Conservation (phyloP, 2,329 filamentous ascomycete genomes). For the Graphilbum fragrans region DNA sequence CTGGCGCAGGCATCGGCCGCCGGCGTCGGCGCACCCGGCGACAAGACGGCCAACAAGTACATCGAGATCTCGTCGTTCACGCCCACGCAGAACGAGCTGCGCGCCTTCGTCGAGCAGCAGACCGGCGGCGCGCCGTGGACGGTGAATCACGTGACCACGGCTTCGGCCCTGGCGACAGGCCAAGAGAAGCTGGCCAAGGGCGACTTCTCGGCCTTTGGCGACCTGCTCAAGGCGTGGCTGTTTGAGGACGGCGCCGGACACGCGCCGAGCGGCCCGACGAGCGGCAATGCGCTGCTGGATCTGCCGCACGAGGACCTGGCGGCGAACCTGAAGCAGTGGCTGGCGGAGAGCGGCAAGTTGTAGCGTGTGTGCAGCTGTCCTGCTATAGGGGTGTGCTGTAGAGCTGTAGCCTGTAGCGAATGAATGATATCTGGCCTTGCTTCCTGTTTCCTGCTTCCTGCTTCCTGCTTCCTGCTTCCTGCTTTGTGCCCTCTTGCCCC, state of each 20-base stretch:
- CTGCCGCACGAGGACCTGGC: constrained; percentile 11
- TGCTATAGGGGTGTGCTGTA: too few species aligned
- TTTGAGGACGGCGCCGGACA: constrained; percentile 20
- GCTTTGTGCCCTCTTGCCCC: too few species aligned
- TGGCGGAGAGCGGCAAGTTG: constrained; percentile 1
- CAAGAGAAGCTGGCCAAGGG: constrained; percentile 27
- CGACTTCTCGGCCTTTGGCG: constrained; percentile 21
- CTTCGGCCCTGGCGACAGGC: constrained; percentile 23
- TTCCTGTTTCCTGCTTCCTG: not conserved
- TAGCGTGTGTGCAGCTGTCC: not conserved
- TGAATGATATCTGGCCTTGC: not conserved
- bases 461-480: not conserved
- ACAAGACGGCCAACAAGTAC: constrained; percentile 30
- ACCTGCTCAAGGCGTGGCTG: constrained; percentile 20
- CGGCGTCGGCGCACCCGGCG: constrained; percentile 14
- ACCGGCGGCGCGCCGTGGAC: constrained; percentile 35
- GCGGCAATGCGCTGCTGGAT: constrained; percentile 15
- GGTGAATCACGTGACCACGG: constrained; percentile 23
- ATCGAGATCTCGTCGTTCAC: constrained; percentile 43
- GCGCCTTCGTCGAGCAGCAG: constrained; percentile 37
- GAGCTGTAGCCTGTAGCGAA: too few species aligned
- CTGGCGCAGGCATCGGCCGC: constrained; percentile 14
- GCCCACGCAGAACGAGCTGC: constrained; percentile 44
- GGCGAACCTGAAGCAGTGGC: constrained; percentile 7
- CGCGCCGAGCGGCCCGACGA: constrained; percentile 11